Evolutionary conservation across 2,329 filamentous ascomycete species (phyloP).

Genomic region (Colletotrichum cuscutae): DNA sequence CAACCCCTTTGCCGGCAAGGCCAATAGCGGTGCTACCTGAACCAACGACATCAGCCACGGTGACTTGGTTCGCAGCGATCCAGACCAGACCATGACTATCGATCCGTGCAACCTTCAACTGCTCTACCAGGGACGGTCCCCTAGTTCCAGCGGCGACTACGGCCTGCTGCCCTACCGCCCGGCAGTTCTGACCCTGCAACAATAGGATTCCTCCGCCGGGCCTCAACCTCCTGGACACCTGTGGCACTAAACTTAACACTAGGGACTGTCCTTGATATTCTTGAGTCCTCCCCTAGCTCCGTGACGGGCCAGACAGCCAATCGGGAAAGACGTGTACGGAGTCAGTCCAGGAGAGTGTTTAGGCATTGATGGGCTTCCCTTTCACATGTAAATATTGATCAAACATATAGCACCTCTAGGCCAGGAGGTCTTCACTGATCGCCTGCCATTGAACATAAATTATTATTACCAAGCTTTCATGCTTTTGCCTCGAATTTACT

Average conservation of each 20-base stretch:
- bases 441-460: background rate
- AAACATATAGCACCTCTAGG: background rate
- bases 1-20: slow-evolving; percentile 74
- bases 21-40: slow-evolving; percentile 72
- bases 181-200: slow-evolving; percentile 58
- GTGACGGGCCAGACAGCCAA: too few species aligned
- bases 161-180: slow-evolving; percentile 63
- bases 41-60: slow-evolving; percentile 76
- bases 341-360: background rate
- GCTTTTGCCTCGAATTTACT: background rate
- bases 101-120: slow-evolving; percentile 73
- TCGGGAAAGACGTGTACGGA: rapidly evolving
- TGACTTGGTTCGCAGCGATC: slow-evolving; percentile 65
- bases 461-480: background rate
- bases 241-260: rapidly evolving
- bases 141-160: slow-evolving; percentile 58
- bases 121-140: slow-evolving; percentile 69
- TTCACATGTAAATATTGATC: background rate
- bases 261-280: rapidly evolving
- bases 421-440: background rate
- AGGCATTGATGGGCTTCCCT: background rate
- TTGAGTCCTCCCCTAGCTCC: rapidly evolving
- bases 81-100: slow-evolving; percentile 71
- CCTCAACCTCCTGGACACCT: too few species aligned
- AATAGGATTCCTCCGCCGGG: background rate